Evolutionary conservation across 306 rosid species (phyloP).

Genomic region (Inga leiocalycina): DNA sequence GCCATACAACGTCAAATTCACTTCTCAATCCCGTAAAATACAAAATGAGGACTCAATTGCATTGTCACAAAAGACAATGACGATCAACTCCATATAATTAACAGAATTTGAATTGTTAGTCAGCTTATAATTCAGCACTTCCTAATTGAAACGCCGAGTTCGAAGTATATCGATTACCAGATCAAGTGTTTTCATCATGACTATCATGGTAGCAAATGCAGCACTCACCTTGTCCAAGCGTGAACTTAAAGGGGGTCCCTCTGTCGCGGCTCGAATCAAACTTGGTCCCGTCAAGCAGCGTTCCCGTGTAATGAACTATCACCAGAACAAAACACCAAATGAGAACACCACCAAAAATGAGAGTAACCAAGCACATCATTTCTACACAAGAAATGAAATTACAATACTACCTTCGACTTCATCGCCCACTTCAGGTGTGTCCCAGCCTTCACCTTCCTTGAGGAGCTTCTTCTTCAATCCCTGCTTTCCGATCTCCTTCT

Average conservation of each 20-base stretch:
- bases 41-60: not conserved
- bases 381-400: not conserved
- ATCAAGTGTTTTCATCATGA: not conserved
- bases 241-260: constrained; percentile 75
- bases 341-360: not conserved
- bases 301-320: constrained; percentile 89
- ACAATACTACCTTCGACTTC: constrained; percentile 74
- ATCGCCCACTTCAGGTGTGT: constrained; percentile 77
- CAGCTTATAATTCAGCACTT: not conserved
- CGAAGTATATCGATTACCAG: not conserved
- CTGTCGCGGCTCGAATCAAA: constrained; percentile 93
- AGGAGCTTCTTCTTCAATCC: constrained; percentile 93
- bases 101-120: not conserved
- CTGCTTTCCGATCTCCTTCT: constrained; percentile 78
- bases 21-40: not conserved
- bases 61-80: not conserved
- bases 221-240: constrained; percentile 91
- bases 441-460: constrained; percentile 83
- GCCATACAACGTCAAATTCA: not conserved
- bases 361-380: not conserved
- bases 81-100: not conserved
- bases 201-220: not conserved
- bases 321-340: not conserved
- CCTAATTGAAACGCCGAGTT: not conserved
- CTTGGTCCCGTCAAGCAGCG: constrained; percentile 84